Evolutionary conservation across 306 rosid genomes (phyloP).

Genomic region (Quercus engelmannii): DNA sequence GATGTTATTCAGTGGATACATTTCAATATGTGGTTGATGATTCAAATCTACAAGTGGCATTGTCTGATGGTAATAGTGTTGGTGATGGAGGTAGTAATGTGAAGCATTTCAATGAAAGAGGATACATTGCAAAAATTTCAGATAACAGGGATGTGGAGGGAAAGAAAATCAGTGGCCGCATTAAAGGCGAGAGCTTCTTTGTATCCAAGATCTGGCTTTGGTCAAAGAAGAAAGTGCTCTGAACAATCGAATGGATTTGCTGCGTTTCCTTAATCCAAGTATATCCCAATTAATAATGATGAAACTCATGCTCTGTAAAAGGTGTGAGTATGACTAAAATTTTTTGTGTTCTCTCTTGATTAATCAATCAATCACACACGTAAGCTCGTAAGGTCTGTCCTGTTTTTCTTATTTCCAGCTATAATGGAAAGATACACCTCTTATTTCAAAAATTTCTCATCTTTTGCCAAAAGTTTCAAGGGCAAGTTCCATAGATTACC

Average conservation of each 20-base stretch:
- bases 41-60: conserved; percentile 57
- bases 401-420: background rate
- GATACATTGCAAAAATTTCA: background rate
- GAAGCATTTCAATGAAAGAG: conserved; percentile 11
- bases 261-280: conserved; percentile 29
- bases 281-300: background rate
- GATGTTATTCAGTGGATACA: conserved; percentile 91
- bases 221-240: conserved; percentile 53
- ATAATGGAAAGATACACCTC: background rate
- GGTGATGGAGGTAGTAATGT: background rate
- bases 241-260: conserved; percentile 22
- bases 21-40: conserved; percentile 66
- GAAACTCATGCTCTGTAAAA: conserved; percentile 1
- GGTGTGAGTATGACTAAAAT: background rate
- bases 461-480: background rate
- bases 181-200: conserved; percentile 73
- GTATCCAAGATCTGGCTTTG: conserved; percentile 95
- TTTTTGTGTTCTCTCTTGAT: background rate
- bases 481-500: background rate
- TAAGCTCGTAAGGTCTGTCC: background rate
- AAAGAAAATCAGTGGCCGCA: conserved; percentile 48
- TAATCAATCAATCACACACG: conserved; percentile 2
- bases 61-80: conserved; percentile 14
- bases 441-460: background rate
- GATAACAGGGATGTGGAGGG: conserved; percentile 43